Evolutionary conservation across 345 rosid species (phyloP), one percentile per base, ranked within the genome.

Genomic region (Salix brachista): DNA sequence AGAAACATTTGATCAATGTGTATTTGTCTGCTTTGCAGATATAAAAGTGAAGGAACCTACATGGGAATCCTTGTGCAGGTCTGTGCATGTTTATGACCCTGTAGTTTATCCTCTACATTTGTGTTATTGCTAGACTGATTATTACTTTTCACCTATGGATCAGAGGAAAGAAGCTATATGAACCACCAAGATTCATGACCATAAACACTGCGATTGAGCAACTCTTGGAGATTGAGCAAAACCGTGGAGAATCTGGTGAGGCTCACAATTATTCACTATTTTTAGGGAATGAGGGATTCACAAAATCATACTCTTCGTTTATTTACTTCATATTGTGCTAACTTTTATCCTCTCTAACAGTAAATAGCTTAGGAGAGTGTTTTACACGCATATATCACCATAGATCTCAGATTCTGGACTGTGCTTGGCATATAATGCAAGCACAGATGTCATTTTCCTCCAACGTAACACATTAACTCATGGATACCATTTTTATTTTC

Each of bases 31-130:
- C 52, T 54, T 18, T 82, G 23, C 86, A 92, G 97, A 96, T 87
- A 96, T 96, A 70, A 86, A 90, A 58, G 98, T 94, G 78, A 96
- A 93, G 84, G 98, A 94, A 84, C 99, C 97, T 0, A 79, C 98
- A 32, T 86, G 89, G 82, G 98, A 96, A 75, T 92, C 99, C 69
- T 85, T 96, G 77, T 87, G 91, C 86, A 94, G 97, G 97, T 89
- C 12, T 52, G 78, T 72, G n/a, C 10, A 52, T 5, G 73, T 58
- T 52, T 44, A 69, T 64, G 41, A 11, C 26, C 2, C 4, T 17
- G 14, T 37, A 36, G 28, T 23, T 21, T 12, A 14, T 26, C 5
- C 18, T 26, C 8, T 44, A 10, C 10, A 25, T 5, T 18, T 14
- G 9, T 68, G 50, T 25, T 42, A 13, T 61, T 75, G 28, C 60